Evolutionary conservation across 2,329 filamentous ascomycete species (phyloP).

Genomic region (Paraphaeosphaeria sporulosa): DNA sequence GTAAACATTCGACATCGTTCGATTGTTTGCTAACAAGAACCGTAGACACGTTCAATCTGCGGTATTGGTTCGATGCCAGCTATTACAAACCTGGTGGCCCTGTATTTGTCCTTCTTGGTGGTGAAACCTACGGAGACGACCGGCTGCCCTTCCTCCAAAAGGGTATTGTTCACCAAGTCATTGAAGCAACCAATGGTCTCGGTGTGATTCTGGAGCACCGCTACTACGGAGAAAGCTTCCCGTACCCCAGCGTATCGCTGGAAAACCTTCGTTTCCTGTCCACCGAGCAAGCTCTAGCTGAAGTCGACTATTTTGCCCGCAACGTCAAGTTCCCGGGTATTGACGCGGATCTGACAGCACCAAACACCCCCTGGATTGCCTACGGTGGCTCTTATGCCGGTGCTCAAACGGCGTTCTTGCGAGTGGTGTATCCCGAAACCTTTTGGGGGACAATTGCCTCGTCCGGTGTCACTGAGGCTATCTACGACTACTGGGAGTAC

Average conservation of each 20-base stretch:
- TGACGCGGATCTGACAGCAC: conserved; percentile 69
- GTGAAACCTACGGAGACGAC: conserved; percentile 70
- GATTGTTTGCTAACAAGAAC: not conserved
- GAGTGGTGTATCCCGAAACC: conserved; percentile 77
- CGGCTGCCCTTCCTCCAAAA: conserved; percentile 77
- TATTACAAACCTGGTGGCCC: conserved; percentile 81
- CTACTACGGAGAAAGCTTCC: conserved; percentile 83
- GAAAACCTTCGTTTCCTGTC: conserved; percentile 81
- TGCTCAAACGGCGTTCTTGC: conserved; percentile 77
- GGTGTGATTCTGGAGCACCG: conserved; percentile 86
- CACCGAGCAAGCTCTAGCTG: conserved; percentile 82
- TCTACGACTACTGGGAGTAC: conserved; percentile 77
- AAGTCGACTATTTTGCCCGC: conserved; percentile 80
- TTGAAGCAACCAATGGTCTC: conserved; percentile 71
- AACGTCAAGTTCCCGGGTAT: conserved; percentile 75
- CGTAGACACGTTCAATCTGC: conserved; percentile 65
- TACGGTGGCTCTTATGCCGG: conserved; percentile 89
- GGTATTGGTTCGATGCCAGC: conserved; percentile 84
- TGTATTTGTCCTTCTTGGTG: conserved; percentile 77
- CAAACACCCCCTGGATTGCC: conserved; percentile 73
- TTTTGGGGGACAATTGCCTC: conserved; percentile 83
- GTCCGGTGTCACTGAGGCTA: conserved; percentile 79
- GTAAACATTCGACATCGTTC: not conserved
- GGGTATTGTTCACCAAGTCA: conserved; percentile 76
- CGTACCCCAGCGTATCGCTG: conserved; percentile 69